A percentile compares a stretch with the other conserved stretches of the same genome.
phyloP scores from a whole-genome alignment of 108 stramenopile species.

The Cyclotella choctawhatcheeana region DNA sequence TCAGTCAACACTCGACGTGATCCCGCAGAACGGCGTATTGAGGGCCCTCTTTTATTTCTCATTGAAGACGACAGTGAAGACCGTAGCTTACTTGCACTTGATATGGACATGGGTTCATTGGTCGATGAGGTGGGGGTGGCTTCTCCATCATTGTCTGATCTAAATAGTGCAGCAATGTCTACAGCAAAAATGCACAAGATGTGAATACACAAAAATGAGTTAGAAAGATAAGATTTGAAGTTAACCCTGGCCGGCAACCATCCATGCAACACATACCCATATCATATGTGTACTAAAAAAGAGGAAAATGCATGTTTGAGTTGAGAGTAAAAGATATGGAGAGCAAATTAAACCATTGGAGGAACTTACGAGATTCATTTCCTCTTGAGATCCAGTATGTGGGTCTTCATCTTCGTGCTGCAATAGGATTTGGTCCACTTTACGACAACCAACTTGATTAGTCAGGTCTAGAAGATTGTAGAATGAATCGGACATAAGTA shows the following conservation, averaged over 20 bases:
- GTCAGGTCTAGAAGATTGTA: constrained; percentile 67
- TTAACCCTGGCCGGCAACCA: neutral
- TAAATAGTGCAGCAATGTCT: constrained; percentile 74
- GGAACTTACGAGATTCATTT: constrained; percentile 60
- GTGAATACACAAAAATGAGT: neutral
- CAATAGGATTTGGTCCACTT: constrained; percentile 77
- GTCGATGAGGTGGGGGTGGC: neutral
- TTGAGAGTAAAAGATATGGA: neutral
- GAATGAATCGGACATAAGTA: constrained; percentile 91
- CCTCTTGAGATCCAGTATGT: constrained; percentile 43
- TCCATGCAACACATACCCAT: constrained; percentile 46
- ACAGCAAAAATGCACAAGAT: too few species aligned
- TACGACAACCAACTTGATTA: constrained; percentile 76
- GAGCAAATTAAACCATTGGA: neutral
- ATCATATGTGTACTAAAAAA: constrained; percentile 66
- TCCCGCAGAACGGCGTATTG: neutral
- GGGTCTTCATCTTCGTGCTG: constrained; percentile 58
- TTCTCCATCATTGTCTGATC: constrained; percentile 29
- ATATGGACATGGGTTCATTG: constrained; percentile 7
- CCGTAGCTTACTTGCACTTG: neutral
- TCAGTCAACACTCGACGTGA: neutral
- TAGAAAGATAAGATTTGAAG: neutral
- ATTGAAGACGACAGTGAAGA: too few species aligned
- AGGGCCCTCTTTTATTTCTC: too few species aligned
- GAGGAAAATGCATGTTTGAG: neutral